Percentiles rank a stretch among this genome's conserved stretches.
Evolutionary conservation across 192 early-diverging fungal species (phyloP).

Genomic region (Coemansia sp.): DNA sequence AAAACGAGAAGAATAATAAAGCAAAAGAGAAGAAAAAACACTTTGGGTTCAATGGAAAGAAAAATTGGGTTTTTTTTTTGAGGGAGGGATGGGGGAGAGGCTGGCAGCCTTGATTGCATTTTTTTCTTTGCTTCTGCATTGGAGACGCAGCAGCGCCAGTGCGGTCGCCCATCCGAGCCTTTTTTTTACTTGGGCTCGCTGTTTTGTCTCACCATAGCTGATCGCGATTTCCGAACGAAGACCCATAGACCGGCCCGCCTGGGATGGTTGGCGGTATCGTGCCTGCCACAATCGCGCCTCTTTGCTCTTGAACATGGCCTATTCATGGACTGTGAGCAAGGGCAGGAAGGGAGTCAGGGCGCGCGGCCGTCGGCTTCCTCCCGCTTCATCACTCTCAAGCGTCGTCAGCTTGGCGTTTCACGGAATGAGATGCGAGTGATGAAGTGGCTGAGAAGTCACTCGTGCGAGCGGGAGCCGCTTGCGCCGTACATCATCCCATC

Average conservation of each 20-base stretch:
- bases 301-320: no score
- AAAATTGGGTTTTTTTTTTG: constrained; percentile 8
- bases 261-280: no score
- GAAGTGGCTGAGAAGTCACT: no score
- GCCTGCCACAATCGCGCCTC: not conserved
- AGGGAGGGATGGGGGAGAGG: not conserved
- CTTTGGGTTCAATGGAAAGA: constrained; percentile 4
- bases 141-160: no score
- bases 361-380: no score
- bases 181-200: not conserved
- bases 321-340: no score
- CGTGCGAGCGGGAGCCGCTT: no score
- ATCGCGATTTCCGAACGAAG: not conserved
- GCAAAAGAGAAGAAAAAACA: constrained; percentile 8
- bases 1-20: constrained; percentile 30
- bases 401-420: no score
- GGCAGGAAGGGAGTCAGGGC: not conserved
- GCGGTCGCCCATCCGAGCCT: not conserved
- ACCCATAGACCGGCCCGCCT: not conserved
- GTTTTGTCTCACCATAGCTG: not conserved
- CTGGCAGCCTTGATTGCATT: no score
- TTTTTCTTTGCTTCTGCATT: constrained; percentile 2
- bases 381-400: no score
- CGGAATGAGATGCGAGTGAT: no score
- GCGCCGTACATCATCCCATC: no score